Conservation (phyloP, 2,329 filamentous ascomycete genomes). For the Fusarium sp. region DNA sequence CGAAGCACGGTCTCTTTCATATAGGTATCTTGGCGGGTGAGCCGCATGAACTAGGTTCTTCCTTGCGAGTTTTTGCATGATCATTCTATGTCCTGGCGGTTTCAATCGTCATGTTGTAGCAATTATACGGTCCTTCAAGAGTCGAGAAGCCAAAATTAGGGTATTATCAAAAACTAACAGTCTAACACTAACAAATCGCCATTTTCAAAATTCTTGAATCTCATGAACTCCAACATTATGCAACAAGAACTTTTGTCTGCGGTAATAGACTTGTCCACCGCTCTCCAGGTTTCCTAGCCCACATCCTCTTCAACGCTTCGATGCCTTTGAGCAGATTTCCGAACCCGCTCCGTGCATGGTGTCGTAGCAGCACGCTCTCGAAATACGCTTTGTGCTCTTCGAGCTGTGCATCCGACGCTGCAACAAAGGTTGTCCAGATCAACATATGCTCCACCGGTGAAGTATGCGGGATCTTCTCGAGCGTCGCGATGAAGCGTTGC, state of each 20-base stretch:
- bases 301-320: slow-evolving; percentile 44
- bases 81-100: too few relatives aligned
- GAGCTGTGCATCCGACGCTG: slow-evolving; percentile 45
- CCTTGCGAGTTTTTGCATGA: neutral
- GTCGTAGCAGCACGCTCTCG: slow-evolving; percentile 26
- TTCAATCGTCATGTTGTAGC: neutral
- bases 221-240: slow-evolving; percentile 34
- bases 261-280: slow-evolving; percentile 49
- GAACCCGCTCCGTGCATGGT: slow-evolving; percentile 46
- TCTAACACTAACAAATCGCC: neutral
- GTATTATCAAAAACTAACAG: slow-evolving; percentile 20
- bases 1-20: too few relatives aligned
- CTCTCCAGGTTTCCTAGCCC: slow-evolving; percentile 40
- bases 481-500: slow-evolving; percentile 46
- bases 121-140: neutral
- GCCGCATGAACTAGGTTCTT: neutral
- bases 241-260: slow-evolving; percentile 45
- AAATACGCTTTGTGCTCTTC: slow-evolving; percentile 49
- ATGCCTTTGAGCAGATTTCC: slow-evolving; percentile 45
- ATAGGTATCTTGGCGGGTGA: neutral
- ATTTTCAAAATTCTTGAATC: neutral
- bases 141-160: slow-evolving; percentile 5
- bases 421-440: slow-evolving; percentile 50
- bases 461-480: slow-evolving; percentile 37
- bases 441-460: slow-evolving; percentile 47